These are phyloP conservation scores for Candida easanensis DNA, from an alignment of 805 yeast genomes.

Conservation along the genomic window DNA sequence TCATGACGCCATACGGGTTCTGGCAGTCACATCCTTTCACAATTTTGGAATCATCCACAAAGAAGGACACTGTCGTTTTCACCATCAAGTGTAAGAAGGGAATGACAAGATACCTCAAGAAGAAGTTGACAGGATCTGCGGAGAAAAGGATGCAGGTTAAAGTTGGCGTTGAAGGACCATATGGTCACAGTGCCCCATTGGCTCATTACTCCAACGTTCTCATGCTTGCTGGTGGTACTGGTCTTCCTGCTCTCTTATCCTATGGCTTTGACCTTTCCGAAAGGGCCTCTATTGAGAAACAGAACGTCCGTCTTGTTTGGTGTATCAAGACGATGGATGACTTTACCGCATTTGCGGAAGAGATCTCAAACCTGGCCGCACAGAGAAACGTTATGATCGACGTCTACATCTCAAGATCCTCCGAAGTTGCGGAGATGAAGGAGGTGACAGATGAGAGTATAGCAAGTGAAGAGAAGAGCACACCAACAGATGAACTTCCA, in stretches of 20 bases:
- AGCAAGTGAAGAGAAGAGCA: background rate
- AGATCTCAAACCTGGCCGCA: slow-evolving; percentile 32
- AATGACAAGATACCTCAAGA: slow-evolving; percentile 25
- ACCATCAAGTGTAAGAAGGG: slow-evolving; percentile 43
- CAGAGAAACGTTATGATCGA: slow-evolving; percentile 29
- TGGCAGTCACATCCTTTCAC: slow-evolving; percentile 81
- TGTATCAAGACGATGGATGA: slow-evolving; percentile 51
- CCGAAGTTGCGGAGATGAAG: slow-evolving; percentile 1
- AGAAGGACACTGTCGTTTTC: slow-evolving; percentile 27
- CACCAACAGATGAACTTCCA: background rate
- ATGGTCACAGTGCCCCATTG: slow-evolving; percentile 46
- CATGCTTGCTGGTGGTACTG: slow-evolving; percentile 51
- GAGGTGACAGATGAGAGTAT: background rate
- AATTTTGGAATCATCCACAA: slow-evolving; percentile 47
- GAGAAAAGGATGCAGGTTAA: slow-evolving; percentile 30
- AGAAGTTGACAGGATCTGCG: slow-evolving; percentile 28
- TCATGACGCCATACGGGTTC: slow-evolving; percentile 46
- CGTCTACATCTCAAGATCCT: slow-evolving; percentile 33
- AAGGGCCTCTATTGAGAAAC: slow-evolving; percentile 26
- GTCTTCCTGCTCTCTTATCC: slow-evolving; percentile 49
- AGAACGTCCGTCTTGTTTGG: slow-evolving; percentile 56
- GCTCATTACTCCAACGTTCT: slow-evolving; percentile 37
- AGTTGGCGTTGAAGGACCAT: slow-evolving; percentile 60
- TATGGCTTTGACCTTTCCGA: slow-evolving; percentile 34
- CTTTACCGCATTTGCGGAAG: slow-evolving; percentile 45